Percentiles rank a stretch among this genome's conserved stretches.
These are phyloP conservation scores for Triticum dicoccoides DNA, from an alignment of 176 grass and related monocot species.

Conservation along the genomic window DNA sequence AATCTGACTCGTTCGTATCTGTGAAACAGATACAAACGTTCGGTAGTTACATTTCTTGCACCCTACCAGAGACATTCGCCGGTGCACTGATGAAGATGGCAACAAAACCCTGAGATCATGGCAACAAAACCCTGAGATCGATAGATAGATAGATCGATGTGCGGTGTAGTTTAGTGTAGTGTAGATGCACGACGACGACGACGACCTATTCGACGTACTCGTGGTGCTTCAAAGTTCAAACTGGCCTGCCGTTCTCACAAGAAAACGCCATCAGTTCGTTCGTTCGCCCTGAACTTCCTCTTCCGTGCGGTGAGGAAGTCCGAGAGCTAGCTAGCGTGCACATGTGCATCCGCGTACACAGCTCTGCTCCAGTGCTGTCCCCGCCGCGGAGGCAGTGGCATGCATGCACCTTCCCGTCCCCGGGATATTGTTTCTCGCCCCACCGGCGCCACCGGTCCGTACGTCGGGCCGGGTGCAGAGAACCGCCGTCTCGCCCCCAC, in stretches of 20 bases:
- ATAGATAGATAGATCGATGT: background rate
- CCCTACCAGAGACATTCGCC: background rate
- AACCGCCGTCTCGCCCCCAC: background rate
- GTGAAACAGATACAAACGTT: too few relatives aligned
- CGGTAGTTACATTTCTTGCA: too few relatives aligned
- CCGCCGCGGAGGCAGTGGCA: conserved; percentile 6
- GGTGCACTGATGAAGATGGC: background rate
- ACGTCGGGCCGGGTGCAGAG: background rate
- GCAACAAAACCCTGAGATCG: background rate
- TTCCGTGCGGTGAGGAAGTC: background rate
- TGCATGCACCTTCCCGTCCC: background rate
- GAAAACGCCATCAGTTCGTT: background rate
- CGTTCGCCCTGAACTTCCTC: background rate
- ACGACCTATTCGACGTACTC: background rate
- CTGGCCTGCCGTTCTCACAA: background rate
- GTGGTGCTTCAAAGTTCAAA: background rate
- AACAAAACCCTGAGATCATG: background rate
- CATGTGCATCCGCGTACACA: background rate
- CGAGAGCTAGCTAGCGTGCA: background rate
- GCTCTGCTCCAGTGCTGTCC: background rate
- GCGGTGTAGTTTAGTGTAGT: too few relatives aligned
- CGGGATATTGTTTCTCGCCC: too few relatives aligned
- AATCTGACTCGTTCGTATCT: too few relatives aligned
- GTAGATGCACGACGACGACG: background rate
- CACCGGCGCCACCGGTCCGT: background rate